phyloP scores from a whole-genome alignment of 2,329 filamentous ascomycete species.

The Dichotomopilus funicola region DNA sequence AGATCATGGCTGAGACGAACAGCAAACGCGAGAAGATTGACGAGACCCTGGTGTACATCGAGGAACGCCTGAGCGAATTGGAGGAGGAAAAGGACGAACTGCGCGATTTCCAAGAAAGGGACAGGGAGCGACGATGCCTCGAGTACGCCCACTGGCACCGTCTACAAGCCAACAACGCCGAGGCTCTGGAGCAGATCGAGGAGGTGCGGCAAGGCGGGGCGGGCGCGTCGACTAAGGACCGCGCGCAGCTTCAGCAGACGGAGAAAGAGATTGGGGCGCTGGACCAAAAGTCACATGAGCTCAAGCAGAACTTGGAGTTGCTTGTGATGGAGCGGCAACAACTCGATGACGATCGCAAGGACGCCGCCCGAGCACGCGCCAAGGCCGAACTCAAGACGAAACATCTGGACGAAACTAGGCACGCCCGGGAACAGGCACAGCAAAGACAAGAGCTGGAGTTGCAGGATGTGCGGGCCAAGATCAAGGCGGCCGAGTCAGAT shows the following conservation, averaged over 20 bases:
- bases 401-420: conserved; percentile 74
- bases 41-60: conserved; percentile 84
- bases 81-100: conserved; percentile 98
- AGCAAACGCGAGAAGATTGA: conserved; percentile 94
- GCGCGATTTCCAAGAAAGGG: conserved; percentile 88
- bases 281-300: conserved; percentile 70
- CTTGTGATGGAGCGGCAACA: conserved; percentile 79
- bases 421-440: conserved; percentile 66
- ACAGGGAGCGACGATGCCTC: conserved; percentile 82
- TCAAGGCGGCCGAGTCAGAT: conserved; percentile 69
- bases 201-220: conserved; percentile 73
- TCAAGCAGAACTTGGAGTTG: conserved; percentile 77
- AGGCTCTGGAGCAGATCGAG: conserved; percentile 76
- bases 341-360: conserved; percentile 81
- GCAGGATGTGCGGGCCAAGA: conserved; percentile 64
- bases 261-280: conserved; percentile 74
- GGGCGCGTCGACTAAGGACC: conserved; percentile 76
- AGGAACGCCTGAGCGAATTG: conserved; percentile 78
- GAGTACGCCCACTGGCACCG: conserved; percentile 93
- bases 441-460: conserved; percentile 66
- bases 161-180: conserved; percentile 73
- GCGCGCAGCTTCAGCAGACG: conserved; percentile 66
- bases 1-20: conserved; percentile 95
- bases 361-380: conserved; percentile 70
- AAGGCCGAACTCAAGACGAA: conserved; percentile 83